Conservation (phyloP, 2,329 filamentous ascomycete species). For the Chrysoporthe deuterocubensis region DNA sequence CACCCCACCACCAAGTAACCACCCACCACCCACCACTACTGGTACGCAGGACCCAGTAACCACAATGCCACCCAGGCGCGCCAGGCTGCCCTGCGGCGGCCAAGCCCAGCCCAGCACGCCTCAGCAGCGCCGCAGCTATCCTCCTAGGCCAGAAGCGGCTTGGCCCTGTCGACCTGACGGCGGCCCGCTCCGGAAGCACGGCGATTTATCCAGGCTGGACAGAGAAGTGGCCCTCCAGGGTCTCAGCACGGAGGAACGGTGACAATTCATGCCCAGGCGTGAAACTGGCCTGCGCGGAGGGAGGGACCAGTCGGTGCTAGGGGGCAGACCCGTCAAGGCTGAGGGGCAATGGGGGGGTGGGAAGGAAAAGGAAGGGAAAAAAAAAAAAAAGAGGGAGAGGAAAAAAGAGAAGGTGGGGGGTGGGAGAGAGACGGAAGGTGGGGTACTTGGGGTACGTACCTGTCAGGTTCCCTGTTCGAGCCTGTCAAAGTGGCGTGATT, state of each 20-base stretch:
- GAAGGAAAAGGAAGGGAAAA: background rate
- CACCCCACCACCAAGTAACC: too few relatives aligned
- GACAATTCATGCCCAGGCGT: background rate
- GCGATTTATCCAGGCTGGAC: background rate
- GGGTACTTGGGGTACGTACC: conserved; percentile 1
- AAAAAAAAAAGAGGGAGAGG: background rate
- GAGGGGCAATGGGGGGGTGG: background rate
- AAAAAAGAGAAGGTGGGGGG: background rate
- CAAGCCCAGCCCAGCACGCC: too few relatives aligned
- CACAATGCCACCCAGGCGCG: too few relatives aligned
- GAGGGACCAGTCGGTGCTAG: background rate
- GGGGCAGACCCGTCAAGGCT: background rate
- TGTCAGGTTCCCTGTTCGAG: conserved; percentile 3
- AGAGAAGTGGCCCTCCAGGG: background rate
- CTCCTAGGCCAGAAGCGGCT: conserved; percentile 1
- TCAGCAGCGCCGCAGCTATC: too few relatives aligned
- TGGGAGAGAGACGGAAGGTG: background rate
- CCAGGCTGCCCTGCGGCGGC: too few relatives aligned
- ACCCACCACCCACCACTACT: background rate
- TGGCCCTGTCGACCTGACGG: background rate
- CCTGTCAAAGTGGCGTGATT: conserved; percentile 25
- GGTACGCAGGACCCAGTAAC: too few relatives aligned
- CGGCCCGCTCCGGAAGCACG: conserved; percentile 7
- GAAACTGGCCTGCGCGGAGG: background rate
- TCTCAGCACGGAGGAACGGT: background rate